Evolutionary conservation across 495 filamentous ascomycete species (phyloP).

Genomic region (Hypoxylon rickii): DNA sequence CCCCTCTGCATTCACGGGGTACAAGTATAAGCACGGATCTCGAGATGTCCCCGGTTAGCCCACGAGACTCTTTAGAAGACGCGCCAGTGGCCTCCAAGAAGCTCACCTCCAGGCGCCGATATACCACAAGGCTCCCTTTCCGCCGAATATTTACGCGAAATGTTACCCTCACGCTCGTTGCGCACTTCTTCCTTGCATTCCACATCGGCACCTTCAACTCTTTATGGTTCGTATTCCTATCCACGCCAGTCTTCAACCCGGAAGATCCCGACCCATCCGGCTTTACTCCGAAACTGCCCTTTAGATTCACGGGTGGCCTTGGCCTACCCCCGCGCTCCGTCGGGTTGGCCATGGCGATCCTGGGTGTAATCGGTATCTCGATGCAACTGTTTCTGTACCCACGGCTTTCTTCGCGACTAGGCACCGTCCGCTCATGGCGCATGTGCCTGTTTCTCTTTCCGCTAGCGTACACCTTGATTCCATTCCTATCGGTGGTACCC

Average conservation of each 20-base stretch:
- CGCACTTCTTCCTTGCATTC: slow-evolving; percentile 72
- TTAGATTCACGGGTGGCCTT: slow-evolving; percentile 80
- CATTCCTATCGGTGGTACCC: slow-evolving; percentile 73
- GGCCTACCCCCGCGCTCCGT: slow-evolving; percentile 75
- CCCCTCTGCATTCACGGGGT: slow-evolving; percentile 29
- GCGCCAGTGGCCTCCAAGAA: slow-evolving; percentile 1
- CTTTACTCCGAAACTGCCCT: slow-evolving; percentile 55
- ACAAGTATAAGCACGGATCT: slow-evolving; percentile 28
- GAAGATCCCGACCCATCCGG: slow-evolving; percentile 34
- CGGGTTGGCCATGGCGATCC: slow-evolving; percentile 76
- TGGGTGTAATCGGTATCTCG: slow-evolving; percentile 75
- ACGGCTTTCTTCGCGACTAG: slow-evolving; percentile 64
- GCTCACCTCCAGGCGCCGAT: slow-evolving; percentile 31
- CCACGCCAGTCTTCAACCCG: slow-evolving; percentile 70
- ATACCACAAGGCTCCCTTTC: slow-evolving; percentile 62
- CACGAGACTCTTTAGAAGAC: slow-evolving; percentile 20
- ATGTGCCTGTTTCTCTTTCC: slow-evolving; percentile 74
- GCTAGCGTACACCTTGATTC: slow-evolving; percentile 70
- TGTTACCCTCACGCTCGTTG: slow-evolving; percentile 64
- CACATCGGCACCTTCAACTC: slow-evolving; percentile 85
- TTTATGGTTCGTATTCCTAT: slow-evolving; percentile 84
- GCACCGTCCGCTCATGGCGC: slow-evolving; percentile 70
- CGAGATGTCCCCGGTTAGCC: slow-evolving; percentile 39
- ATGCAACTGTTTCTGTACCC: slow-evolving; percentile 82
- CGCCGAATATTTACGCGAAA: slow-evolving; percentile 79